Conservation (phyloP, 805 yeast species). For the Wickerhamomyces strasburgensis region DNA sequence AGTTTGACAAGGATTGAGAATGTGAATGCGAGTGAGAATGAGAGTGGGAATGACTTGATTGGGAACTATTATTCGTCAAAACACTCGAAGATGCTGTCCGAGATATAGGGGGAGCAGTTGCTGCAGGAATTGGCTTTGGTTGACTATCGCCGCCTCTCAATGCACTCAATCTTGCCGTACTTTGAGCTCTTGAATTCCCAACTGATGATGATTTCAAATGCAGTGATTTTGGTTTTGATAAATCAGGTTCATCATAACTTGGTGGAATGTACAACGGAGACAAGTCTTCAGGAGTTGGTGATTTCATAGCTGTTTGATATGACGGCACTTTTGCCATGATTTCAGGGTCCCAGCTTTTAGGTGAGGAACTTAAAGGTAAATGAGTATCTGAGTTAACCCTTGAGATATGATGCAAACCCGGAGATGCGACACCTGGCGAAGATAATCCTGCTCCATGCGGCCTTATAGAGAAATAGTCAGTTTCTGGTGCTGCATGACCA, state of each 20-base stretch:
- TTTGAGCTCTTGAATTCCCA: conserved; percentile 24
- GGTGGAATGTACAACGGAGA: conserved; percentile 61
- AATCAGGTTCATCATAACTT: conserved; percentile 15
- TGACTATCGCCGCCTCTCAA: conserved; percentile 18
- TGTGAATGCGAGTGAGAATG: conserved; percentile 2
- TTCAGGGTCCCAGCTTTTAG: conserved; percentile 36
- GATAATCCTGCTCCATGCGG: conserved; percentile 13
- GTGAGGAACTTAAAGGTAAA: conserved; percentile 9
- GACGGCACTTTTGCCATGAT: conserved; percentile 74
- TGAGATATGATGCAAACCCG: conserved; percentile 53
- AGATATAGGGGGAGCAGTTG: conserved; percentile 18
- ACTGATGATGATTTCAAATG: conserved; percentile 25
- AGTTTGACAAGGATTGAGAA: background rate
- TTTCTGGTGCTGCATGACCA: conserved; percentile 12
- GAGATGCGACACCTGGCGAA: conserved; percentile 44
- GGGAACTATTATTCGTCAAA: background rate
- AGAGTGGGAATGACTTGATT: conserved; percentile 2
- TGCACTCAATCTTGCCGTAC: conserved; percentile 20
- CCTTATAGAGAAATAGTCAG: conserved; percentile 33
- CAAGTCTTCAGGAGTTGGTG: conserved; percentile 45
- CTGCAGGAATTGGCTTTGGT: conserved; percentile 8
- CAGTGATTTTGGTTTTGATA: conserved; percentile 23
- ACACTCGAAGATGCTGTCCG: conserved; percentile 16
- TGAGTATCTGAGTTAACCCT: conserved; percentile 48
- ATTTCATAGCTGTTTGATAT: conserved; percentile 69